Base-by-base conservation (phyloP, 306 rosid species). In the Fragaria nilgerrensis region DNA sequence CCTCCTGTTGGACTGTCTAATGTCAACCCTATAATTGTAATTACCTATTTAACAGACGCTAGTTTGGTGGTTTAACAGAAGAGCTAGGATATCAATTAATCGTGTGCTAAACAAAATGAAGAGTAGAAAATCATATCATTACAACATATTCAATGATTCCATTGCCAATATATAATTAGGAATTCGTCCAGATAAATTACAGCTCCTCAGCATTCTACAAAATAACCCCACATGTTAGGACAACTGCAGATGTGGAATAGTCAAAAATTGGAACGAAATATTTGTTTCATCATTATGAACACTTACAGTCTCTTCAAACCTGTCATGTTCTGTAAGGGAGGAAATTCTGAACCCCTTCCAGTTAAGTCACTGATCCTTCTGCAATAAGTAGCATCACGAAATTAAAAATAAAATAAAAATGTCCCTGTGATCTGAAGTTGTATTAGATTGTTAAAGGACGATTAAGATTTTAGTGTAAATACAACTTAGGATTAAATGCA, bases 311-410 rank as follows among this genome's bases (percentile, higher is more conserved):
- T 71, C 0, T 0, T 0, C 75, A 83, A n/a, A 11, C 0, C 1
- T 48, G 10, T 71, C 72, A 64, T 76, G 3, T 25, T 56, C 0
- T 12, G 2, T 29, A 83, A 55, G 67, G 0, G 8, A 1, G 84
- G 84, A 72, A 83, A 83, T 44, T 20, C n/a, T 37, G 78, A 68
- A 14, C 66, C 50, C 73, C 8, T 61, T 37, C 82, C 79, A 49
- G 43, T 34, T 44, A 82, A 68, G 45, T 78, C 85, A 22, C 79
- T 82, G 58, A 82, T 72, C 53, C 85, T 78, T 68, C 85, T 82
- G 79, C 76, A 20, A 25, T 2, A 32, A 66, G 22, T 64, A 5
- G 27, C 45, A 68, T 23, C n/a, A 53, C n/a, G 2, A 13, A 66
- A 23, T 27, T 27, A 11, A 7, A 0, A 43, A 25, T 17, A 9